Base-by-base conservation (phyloP, 2,329 filamentous ascomycete genomes). In the Fusarium scirpi region DNA sequence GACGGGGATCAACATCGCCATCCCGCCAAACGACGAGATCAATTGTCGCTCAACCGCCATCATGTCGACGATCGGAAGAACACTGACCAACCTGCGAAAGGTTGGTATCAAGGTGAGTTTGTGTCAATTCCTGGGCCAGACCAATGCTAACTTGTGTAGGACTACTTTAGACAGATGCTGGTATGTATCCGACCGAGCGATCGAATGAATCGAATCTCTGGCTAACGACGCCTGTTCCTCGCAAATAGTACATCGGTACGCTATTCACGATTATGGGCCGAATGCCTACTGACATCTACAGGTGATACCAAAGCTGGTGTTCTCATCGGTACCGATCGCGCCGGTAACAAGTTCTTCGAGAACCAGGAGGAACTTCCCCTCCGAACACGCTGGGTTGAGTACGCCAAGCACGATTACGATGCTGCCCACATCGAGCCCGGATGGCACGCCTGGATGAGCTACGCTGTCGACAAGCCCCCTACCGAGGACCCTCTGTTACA, bases 391-490 rank as follows among this genome's bases (percentile, higher is more conserved):
- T 99, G 97, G 96, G 93, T 99, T 71, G 94, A 98, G 82, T 99
- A 97, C 87, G 95, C 94, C 84, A 87, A 92, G 81, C 86, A 93
- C 76, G 94, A 98, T 81, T 92, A 87, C 79, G 92, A 96, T 76
- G 85, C 92, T 68, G 89, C 89, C 63, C 93, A 98, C 58, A 92
- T 98, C 76, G 95, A 98, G 82, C 94, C 95, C 53, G 93, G 95
- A 82, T 99, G 96, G 96, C 96, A 98, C 84, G 94, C 93, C 30
- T 99, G 96, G 96, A 94, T 99, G 75, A 94, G 94, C 72, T 98
- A 99, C 84, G 85, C 90, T 83, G 91, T 97, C 76, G 94, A 98
- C 82, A 92, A 92, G 82, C 90, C 95, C 40, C 96, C 96, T 3
- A 88, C 86, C 40, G 82, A 91, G 77, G 96, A 99, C 80, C 84